Percentiles rank a stretch among this genome's conserved stretches.
Evolutionary conservation across 2,329 filamentous ascomycete species (phyloP).

Genomic region (Colletotrichum echinochloae): DNA sequence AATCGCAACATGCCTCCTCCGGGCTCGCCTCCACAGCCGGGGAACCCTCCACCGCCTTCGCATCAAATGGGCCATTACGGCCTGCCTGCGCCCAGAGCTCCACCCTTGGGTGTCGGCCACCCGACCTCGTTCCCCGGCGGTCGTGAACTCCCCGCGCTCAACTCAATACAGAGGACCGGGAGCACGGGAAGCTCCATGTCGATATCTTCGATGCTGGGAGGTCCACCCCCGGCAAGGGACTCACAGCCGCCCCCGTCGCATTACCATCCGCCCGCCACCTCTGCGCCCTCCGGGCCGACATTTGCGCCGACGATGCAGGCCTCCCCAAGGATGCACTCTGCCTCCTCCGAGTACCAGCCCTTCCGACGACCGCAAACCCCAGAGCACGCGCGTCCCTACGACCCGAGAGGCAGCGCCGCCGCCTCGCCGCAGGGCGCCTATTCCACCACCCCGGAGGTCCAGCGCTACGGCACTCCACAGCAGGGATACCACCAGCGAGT

Average conservation of each 20-base stretch:
- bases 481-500: slow-evolving; percentile 62
- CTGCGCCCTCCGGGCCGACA: slow-evolving; percentile 56
- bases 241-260: slow-evolving; percentile 54
- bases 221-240: slow-evolving; percentile 60
- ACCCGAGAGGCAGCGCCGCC: slow-evolving; percentile 57
- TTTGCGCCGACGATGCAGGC: slow-evolving; percentile 64
- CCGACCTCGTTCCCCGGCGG: slow-evolving; percentile 60
- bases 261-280: slow-evolving; percentile 54
- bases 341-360: slow-evolving; percentile 69
- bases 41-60: slow-evolving; percentile 48
- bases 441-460: slow-evolving; percentile 68
- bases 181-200: slow-evolving; percentile 68
- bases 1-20: slow-evolving; percentile 61
- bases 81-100: slow-evolving; percentile 60
- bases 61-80: slow-evolving; percentile 55
- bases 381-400: slow-evolving; percentile 72
- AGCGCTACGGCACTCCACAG: slow-evolving; percentile 71
- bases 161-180: slow-evolving; percentile 60
- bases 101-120: slow-evolving; percentile 56
- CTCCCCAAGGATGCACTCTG: slow-evolving; percentile 67
- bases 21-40: slow-evolving; percentile 57
- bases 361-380: slow-evolving; percentile 79
- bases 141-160: slow-evolving; percentile 66
- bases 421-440: slow-evolving; percentile 64
- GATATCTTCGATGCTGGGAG: slow-evolving; percentile 71